phyloP scores from a whole-genome alignment of 177 flowering plant genomes.

The Tripterygium wilfordii region DNA sequence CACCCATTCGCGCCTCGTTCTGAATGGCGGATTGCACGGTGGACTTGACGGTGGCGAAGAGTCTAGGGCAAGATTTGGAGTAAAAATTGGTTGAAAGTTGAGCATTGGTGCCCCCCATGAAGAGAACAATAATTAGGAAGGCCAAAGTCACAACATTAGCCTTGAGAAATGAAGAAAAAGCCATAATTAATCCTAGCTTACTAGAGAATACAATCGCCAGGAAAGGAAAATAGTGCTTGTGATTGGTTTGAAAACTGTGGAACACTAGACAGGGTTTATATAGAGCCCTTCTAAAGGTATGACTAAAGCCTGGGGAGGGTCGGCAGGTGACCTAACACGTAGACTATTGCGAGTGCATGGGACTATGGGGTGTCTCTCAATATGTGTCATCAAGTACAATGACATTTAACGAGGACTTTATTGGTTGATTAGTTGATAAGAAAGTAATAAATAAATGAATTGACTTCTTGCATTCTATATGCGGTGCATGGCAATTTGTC shows the following conservation, averaged over 20 bases:
- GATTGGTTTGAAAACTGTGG: neutral
- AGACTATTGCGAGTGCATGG: slow-evolving; percentile 10
- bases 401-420: no score
- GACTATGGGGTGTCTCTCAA: no score
- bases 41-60: slow-evolving; percentile 31
- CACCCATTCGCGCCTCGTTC: slow-evolving; percentile 55
- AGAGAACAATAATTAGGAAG: slow-evolving; percentile 15
- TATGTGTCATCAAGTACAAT: no score
- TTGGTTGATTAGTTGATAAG: no score
- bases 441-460: no score
- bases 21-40: slow-evolving; percentile 38
- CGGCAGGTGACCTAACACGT: slow-evolving; percentile 36
- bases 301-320: slow-evolving; percentile 1
- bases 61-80: slow-evolving; percentile 46
- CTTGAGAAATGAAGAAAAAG: slow-evolving; percentile 14
- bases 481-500: no score
- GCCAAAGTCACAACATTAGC: slow-evolving; percentile 11
- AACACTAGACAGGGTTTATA: neutral
- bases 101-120: slow-evolving; percentile 30
- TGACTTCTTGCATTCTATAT: no score
- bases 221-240: neutral
- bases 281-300: slow-evolving; percentile 1
- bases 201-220: neutral
- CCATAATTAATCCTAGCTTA: slow-evolving; percentile 9
- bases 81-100: slow-evolving; percentile 53